Evolutionary conservation across 768 basidiomycete species (phyloP).

Genomic region (Lyophyllum atratum): DNA sequence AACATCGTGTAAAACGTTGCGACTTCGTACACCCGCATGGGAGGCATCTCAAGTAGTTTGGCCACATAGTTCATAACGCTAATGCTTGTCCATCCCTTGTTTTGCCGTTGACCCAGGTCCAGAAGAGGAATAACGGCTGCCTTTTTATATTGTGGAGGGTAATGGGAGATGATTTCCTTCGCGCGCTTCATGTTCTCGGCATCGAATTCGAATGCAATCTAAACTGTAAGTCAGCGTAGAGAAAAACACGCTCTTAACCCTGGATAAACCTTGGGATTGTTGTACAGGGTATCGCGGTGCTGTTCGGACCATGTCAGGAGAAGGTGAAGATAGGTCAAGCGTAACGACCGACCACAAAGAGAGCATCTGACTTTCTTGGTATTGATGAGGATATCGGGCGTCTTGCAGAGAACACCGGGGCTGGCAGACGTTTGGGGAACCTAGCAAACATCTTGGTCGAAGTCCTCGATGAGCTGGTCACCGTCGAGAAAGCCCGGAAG

Average conservation of each 20-base stretch:
- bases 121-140: constrained; percentile 96
- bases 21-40: constrained; percentile 99
- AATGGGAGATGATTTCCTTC: constrained; percentile 86
- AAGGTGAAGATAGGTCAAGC: background rate
- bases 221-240: background rate
- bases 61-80: constrained; percentile 99
- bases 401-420: constrained; percentile 21
- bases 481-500: constrained; percentile 24
- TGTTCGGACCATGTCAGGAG: constrained; percentile 32
- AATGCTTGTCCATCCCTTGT: constrained; percentile 98
- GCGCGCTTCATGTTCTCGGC: constrained; percentile 83
- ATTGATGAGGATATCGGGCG: constrained; percentile 44
- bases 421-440: constrained; percentile 32
- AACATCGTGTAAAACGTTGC: constrained; percentile 99
- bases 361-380: constrained; percentile 71
- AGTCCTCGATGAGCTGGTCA: constrained; percentile 2
- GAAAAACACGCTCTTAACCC: constrained; percentile 3
- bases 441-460: constrained; percentile 31
- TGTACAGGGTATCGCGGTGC: constrained; percentile 95
- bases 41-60: constrained; percentile 88
- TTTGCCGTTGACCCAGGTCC: constrained; percentile 95
- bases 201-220: constrained; percentile 92
- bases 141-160: constrained; percentile 98
- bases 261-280: constrained; percentile 79
- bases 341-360: constrained; percentile 73